Base-by-base conservation (phyloP, 2,329 filamentous ascomycete species). In the Pseudocercospora vitis region DNA sequence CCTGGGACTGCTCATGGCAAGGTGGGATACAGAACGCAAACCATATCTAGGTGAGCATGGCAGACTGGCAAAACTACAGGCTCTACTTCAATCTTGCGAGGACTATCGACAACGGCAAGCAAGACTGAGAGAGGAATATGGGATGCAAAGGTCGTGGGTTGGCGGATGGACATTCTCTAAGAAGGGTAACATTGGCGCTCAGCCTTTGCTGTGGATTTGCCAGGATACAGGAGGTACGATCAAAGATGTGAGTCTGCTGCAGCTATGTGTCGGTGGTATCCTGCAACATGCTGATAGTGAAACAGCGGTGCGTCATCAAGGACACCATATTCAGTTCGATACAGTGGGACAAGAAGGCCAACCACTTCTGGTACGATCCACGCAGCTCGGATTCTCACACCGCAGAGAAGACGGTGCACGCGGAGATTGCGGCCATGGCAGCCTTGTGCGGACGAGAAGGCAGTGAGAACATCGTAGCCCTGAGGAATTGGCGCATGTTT, bases 401-500 rank as follows among this genome's bases (percentile, higher is more conserved):
- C 21, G 16, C 3, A 19, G 33, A 21, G 33, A 37, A 21, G 21
- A 19, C 33, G 3, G 33, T 37, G 33, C 33, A 18, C 21, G 18
- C 33, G 18, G 33, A 37, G 33, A 37, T 37, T 8, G 33, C 33
- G 18, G 33, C 33, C 11, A 37, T 37, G 33, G 33, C 33, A 37
- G 33, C 33, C 4, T 19, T 37, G 21, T 19, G 33, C 8, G 33
- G 16, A 11, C 4, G 33, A 18, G 12, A 37, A 19, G 33, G 11
- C 12, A 37, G 33, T 37, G 21, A 7, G 21, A 37, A 21, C 16
- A 37, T 75, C 4, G 33, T 37, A 8, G 12, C 9, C 33, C 33
- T 37, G 33, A 37, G 33, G 7, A 37, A 37, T 11, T 37, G 33
- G 33, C 33, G 14, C 14, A 19, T 37, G 33, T 37, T 37, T 5